Conservation (phyloP, 2,329 filamentous ascomycete genomes). For the Xylariaceae sp. region DNA sequence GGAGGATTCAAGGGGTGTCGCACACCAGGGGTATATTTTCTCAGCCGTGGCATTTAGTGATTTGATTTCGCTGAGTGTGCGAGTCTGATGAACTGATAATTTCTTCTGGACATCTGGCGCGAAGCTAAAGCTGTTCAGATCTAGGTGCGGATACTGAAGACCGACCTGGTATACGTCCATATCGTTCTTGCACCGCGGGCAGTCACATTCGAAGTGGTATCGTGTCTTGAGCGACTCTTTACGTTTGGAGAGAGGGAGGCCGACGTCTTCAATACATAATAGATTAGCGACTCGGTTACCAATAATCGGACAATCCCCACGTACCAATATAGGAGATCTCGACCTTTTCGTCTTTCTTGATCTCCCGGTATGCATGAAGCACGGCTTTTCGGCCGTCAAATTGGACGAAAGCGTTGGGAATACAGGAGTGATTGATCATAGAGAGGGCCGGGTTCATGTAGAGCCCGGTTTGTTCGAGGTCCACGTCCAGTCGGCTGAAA, state of each 20-base stretch:
- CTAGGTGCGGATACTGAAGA: conserved; percentile 36
- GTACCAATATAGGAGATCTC: conserved; percentile 58
- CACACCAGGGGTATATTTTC: conserved; percentile 31
- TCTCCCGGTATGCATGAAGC: conserved; percentile 45
- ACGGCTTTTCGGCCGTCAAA: conserved; percentile 49
- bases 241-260: conserved; percentile 40
- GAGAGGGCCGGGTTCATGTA: conserved; percentile 53
- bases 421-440: conserved; percentile 59
- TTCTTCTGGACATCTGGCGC: conserved; percentile 36
- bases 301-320: conserved; percentile 7
- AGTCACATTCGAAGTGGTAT: conserved; percentile 51
- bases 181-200: conserved; percentile 45
- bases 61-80: conserved; percentile 23
- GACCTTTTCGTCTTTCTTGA: conserved; percentile 51
- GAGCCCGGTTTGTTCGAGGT: conserved; percentile 48
- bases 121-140: conserved; percentile 43
- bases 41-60: conserved; percentile 24
- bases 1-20: conserved; percentile 12
- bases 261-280: conserved; percentile 39
- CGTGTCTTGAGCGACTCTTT: conserved; percentile 37
- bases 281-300: neutral
- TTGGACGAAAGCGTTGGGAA: conserved; percentile 54
- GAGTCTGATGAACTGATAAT: conserved; percentile 31
- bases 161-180: conserved; percentile 51
- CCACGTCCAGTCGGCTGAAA: conserved; percentile 51